Base-by-base conservation (phyloP, 257 asterid species). In the Solanum chilense region DNA sequence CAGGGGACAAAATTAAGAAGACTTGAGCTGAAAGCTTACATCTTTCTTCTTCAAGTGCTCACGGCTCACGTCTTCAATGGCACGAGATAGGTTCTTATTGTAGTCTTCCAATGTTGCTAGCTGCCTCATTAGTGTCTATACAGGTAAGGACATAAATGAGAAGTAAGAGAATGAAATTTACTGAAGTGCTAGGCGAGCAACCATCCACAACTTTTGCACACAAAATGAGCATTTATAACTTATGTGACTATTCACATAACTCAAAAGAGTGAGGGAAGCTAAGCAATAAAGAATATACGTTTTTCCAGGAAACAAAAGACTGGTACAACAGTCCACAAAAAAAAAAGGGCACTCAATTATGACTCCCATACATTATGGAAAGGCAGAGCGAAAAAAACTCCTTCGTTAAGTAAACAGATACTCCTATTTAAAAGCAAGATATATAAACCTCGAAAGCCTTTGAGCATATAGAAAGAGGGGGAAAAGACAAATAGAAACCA, bases 81-180 rank as follows among this genome's bases (percentile, higher is more conserved):
- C 98, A 87, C 96, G 89, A 27, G 99, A 96, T 78, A 97, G 95
- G 88, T 94, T 93, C 12, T 95, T 94, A 52, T 97, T 97, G 87
- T 93, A 94, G 92, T 97, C 96, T 89, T 95, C 99, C 98, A 97
- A 94, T 92, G 95, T 98, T 89, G 96, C 99, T 73, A 97, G 94
- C 91, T 95, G 98, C 93, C 94, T 97, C 98, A 95, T 97, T 87
- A 97, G 88, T 80, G 95, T 87, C 99, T 97, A 87, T 25, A 87
- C 5, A 90, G 56, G 87, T 42, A 45, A 45, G 64, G 31, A 45
- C 12, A 56, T n/a, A 47, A 66, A 71, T 20, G 41, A 64, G 41
- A 25, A 58, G 33, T 44, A 35, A 15, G n/a, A 37, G 35, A 33
- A 60, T 25, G 1, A 31, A 77, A 33, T 33, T 33, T 33, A 33